Evolutionary conservation across 2,329 filamentous ascomycete species (phyloP).

Genomic region (Penicillium sp.): DNA sequence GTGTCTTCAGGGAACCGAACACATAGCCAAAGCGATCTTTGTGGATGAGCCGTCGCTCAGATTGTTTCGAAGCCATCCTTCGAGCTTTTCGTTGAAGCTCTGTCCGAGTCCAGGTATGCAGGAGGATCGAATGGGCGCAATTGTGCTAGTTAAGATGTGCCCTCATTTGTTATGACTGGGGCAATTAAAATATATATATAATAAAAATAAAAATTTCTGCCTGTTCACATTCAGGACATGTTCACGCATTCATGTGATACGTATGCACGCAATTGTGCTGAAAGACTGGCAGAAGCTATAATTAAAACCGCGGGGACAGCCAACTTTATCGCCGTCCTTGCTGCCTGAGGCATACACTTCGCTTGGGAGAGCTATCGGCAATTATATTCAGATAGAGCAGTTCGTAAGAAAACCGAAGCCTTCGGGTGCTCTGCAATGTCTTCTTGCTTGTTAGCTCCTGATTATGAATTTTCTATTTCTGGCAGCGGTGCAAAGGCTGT

Average conservation of each 20-base stretch:
- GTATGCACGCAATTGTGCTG: background rate
- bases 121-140: background rate
- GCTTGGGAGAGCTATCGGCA: too few relatives aligned
- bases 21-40: constrained; percentile 66
- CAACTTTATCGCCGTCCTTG: background rate
- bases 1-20: constrained; percentile 66
- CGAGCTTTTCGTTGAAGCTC: too few relatives aligned
- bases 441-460: too few relatives aligned
- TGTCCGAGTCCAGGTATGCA: too few relatives aligned
- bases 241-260: background rate
- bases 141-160: background rate
- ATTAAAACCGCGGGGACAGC: background rate
- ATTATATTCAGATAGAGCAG: too few relatives aligned
- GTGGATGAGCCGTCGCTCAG: constrained; percentile 42
- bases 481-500: background rate
- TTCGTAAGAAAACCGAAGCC: too few relatives aligned
- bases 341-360: background rate
- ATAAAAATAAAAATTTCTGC: background rate
- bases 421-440: too few relatives aligned
- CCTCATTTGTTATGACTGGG: background rate
- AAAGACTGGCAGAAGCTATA: background rate
- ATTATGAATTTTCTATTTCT: too few relatives aligned
- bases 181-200: background rate
- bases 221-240: background rate
- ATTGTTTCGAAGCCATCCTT: constrained; percentile 35